Evolutionary conservation across 371 early-diverging fungal species (phyloP).

Genomic region (Syncephalastrum racemosum): DNA sequence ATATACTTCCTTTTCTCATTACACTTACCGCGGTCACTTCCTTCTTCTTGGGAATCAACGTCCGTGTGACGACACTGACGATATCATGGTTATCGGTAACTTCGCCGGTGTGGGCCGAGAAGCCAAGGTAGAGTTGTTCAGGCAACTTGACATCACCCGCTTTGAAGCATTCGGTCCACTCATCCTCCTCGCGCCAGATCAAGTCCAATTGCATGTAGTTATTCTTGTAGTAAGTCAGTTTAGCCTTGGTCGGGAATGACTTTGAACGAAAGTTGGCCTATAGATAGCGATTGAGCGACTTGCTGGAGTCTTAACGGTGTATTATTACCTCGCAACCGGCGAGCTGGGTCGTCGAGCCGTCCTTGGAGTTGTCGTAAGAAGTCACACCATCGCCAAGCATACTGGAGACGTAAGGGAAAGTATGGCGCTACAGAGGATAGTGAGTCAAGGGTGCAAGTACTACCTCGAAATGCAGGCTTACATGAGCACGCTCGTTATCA

Average conservation of each 20-base stretch:
- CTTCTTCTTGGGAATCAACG: slow-evolving; percentile 36
- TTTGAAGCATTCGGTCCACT: slow-evolving; percentile 85
- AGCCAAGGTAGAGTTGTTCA: slow-evolving; percentile 77
- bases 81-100: slow-evolving; percentile 87
- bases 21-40: slow-evolving; percentile 24
- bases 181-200: slow-evolving; percentile 62
- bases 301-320: neutral
- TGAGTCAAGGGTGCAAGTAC: neutral
- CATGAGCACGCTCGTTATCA: slow-evolving; percentile 80
- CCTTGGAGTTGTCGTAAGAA: slow-evolving; percentile 78
- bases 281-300: neutral
- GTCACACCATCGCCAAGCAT: slow-evolving; percentile 92
- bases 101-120: slow-evolving; percentile 91
- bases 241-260: slow-evolving; percentile 66
- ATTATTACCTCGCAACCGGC: slow-evolving; percentile 68
- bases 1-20: neutral
- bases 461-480: slow-evolving; percentile 31
- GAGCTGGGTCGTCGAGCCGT: slow-evolving; percentile 70
- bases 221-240: slow-evolving; percentile 76
- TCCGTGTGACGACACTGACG: slow-evolving; percentile 58
- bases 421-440: slow-evolving; percentile 31
- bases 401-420: slow-evolving; percentile 89
- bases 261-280: slow-evolving; percentile 76
- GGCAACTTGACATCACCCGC: slow-evolving; percentile 73
- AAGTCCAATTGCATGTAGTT: slow-evolving; percentile 66